Evolutionary conservation across 1,139 yeast genomes (phyloP), one percentile per base, ranked within the genome.

Genomic region (Taiozyma sp.): DNA sequence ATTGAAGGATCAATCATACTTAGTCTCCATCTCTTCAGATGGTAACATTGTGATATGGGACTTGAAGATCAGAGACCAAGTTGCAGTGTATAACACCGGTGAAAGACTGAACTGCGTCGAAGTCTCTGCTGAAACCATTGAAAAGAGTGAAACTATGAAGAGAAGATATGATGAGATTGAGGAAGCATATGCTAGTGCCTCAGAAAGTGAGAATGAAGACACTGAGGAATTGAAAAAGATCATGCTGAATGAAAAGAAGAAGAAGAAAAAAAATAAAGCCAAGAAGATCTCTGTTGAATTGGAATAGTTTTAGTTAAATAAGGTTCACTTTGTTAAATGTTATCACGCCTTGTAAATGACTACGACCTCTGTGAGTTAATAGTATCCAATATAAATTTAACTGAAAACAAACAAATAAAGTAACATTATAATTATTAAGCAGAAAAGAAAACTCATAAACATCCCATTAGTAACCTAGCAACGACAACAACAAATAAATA

Each of bases 21-120:
- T 95, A 65, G 78, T 88, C 1, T 86, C 96, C 2, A 90, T 91
- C 13, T 88, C 97, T 0, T 89, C 97, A 0, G 98, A 93, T 67
- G 98, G 99, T 41, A 87, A 81, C 62, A 84, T 93, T 51, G 96
- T 92, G 14, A 84, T 93, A 3, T 93, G 98, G 97, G 87, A 91
- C 64, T 71, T 92, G 63, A 62, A 71, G 4, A 63, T 72, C 1
- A 77, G 78, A 60, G 96, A 88, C 61, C 96, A 91, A 68, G 78
- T 90, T 24, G 97, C 97, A 0, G 95, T 90, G 2, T 92, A 91
- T 67, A 90, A 85, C 58, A 81, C 95, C 28, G 96, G 96, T n/a
- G 97, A 93, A 70, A 78, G 99, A 64, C 78, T 93, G 56, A 93
- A 90, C 67, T 92, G 97, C 71, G 84, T 91, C 19, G 80, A 84